Evolutionary conservation across 495 filamentous ascomycete genomes (phyloP).

Genomic region (Polyplosphaeria fusca): DNA sequence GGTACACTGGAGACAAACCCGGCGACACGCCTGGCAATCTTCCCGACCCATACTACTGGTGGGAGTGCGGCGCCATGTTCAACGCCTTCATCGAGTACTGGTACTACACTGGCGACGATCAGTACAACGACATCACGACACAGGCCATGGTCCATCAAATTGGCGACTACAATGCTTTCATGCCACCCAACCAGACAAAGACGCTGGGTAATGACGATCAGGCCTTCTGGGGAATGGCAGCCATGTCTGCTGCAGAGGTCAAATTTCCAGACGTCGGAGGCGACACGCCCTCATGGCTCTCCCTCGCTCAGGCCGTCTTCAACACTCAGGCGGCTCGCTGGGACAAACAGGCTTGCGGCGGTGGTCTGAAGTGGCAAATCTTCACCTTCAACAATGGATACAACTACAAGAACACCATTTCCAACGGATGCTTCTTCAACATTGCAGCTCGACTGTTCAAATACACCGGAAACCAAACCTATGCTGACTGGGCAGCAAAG

Average conservation of each 20-base stretch:
- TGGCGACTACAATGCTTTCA: slow-evolving; percentile 50
- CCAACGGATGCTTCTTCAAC: slow-evolving; percentile 78
- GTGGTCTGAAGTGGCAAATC: slow-evolving; percentile 84
- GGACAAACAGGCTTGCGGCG: slow-evolving; percentile 64
- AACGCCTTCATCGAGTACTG: slow-evolving; percentile 52
- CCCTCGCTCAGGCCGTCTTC: slow-evolving; percentile 74
- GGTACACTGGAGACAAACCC: slow-evolving; percentile 47
- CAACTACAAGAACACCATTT: slow-evolving; percentile 75
- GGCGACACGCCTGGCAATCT: slow-evolving; percentile 45
- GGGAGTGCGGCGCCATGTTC: slow-evolving; percentile 52
- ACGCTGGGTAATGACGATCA: slow-evolving; percentile 58
- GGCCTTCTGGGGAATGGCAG: slow-evolving; percentile 56
- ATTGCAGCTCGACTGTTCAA: slow-evolving; percentile 70
- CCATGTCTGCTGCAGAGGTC: slow-evolving; percentile 55
- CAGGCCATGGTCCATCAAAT: slow-evolving; percentile 52
- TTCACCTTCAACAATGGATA: slow-evolving; percentile 77
- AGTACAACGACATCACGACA: slow-evolving; percentile 52
- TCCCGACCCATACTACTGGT: slow-evolving; percentile 47
- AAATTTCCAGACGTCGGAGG: slow-evolving; percentile 46
- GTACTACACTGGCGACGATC: slow-evolving; percentile 55
- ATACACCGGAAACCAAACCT: slow-evolving; percentile 74
- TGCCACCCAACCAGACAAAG: slow-evolving; percentile 47
- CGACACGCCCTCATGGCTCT: slow-evolving; percentile 64
- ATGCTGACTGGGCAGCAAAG: slow-evolving; percentile 69
- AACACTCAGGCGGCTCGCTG: slow-evolving; percentile 70